Evolutionary conservation across 257 asterid species (phyloP).

Genomic region (Solanum etuberosum): DNA sequence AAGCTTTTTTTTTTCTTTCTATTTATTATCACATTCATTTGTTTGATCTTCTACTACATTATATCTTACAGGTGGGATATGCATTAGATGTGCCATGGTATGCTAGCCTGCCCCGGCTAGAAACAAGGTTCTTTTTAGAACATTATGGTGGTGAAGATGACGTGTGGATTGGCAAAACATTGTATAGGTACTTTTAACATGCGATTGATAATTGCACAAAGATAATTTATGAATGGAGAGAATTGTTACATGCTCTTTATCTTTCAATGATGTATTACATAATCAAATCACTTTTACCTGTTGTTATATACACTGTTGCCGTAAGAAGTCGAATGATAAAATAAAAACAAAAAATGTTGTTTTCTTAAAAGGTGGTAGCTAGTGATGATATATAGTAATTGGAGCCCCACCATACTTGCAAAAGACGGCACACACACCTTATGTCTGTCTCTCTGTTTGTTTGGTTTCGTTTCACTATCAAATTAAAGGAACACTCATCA

Average conservation of each 20-base stretch:
- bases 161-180: constrained; percentile 92
- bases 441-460: neutral
- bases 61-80: constrained; percentile 45
- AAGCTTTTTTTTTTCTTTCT: no score
- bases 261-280: neutral
- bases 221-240: neutral
- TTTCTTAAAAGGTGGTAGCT: neutral
- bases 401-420: neutral
- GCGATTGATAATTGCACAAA: neutral
- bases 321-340: neutral
- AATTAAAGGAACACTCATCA: neutral
- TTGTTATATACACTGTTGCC: neutral
- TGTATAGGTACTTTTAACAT: constrained; percentile 47
- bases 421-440: neutral
- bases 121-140: constrained; percentile 59
- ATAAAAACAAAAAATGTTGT: neutral
- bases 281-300: neutral
- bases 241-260: neutral
- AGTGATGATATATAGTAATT: neutral
- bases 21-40: neutral
- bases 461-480: neutral
- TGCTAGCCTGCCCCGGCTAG: constrained; percentile 65
- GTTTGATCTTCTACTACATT: neutral
- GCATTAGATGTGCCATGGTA: constrained; percentile 79
- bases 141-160: constrained; percentile 87